Conservation (phyloP, 441 rosid genomes). For the Lepidium campestre region DNA sequence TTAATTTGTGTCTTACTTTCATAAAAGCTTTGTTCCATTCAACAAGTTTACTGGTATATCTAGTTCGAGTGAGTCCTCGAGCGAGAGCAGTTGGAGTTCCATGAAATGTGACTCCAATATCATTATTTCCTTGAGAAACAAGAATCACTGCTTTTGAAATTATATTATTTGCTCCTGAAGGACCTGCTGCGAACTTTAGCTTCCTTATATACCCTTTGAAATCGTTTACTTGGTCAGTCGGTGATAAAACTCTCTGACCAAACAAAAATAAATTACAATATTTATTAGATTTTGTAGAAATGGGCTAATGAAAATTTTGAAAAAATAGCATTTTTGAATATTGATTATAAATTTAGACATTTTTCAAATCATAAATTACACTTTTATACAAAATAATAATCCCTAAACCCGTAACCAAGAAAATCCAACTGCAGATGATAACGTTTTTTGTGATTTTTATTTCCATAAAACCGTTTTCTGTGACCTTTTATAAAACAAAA, state of each 20-base stretch:
- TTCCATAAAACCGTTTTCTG: too few relatives aligned
- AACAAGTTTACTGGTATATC: conserved; percentile 13
- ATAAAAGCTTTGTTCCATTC: conserved; percentile 25
- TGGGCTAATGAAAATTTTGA: too few relatives aligned
- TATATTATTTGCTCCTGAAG: conserved; percentile 30
- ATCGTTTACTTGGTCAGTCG: conserved; percentile 37
- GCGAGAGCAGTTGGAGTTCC: not conserved
- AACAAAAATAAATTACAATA: not conserved
- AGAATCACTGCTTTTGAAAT: conserved; percentile 33
- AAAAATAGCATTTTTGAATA: too few relatives aligned
- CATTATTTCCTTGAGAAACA: conserved; percentile 32
- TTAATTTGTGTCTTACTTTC: conserved; percentile 27
- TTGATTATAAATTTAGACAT: too few relatives aligned
- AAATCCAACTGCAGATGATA: too few relatives aligned
- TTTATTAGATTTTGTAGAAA: too few relatives aligned
- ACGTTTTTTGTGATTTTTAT: too few relatives aligned
- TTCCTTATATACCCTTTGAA: conserved; percentile 49
- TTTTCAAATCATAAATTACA: too few relatives aligned
- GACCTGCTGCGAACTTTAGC: conserved; percentile 41
- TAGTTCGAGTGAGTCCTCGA: not conserved
- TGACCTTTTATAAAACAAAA: too few relatives aligned
- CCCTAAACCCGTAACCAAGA: too few relatives aligned
- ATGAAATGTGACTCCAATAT: conserved; percentile 20
- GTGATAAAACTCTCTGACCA: conserved; percentile 30
- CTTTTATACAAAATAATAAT: too few relatives aligned